phyloP scores from a whole-genome alignment of 2,329 filamentous ascomycete genomes.

The Zymoseptoria crescenta region DNA sequence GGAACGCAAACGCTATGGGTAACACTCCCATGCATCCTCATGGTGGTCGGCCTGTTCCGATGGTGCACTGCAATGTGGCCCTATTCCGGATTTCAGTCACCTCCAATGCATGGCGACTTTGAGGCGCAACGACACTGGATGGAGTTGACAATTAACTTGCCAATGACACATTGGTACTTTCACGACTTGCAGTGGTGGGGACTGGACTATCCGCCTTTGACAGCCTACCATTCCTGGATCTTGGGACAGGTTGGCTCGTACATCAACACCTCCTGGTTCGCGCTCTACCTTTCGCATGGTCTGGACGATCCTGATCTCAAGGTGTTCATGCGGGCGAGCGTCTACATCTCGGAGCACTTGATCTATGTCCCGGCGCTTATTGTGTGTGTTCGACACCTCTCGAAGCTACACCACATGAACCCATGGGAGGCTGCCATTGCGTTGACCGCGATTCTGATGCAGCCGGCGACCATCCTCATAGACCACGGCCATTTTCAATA shows the following conservation, averaged over 20 bases:
- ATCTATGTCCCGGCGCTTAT: conserved; percentile 79
- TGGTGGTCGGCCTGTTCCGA: conserved; percentile 83
- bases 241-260: conserved; percentile 73
- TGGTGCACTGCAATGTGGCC: conserved; percentile 92
- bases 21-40: conserved; percentile 75
- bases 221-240: conserved; percentile 97
- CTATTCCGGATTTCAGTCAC: conserved; percentile 78
- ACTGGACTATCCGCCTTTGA: conserved; percentile 92
- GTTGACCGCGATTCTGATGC: conserved; percentile 82
- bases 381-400: conserved; percentile 76
- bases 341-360: conserved; percentile 83
- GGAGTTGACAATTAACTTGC: conserved; percentile 85
- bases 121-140: conserved; percentile 99
- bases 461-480: conserved; percentile 81
- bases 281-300: conserved; percentile 72
- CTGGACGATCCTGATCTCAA: conserved; percentile 73
- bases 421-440: conserved; percentile 75
- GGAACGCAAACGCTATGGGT: conserved; percentile 79
- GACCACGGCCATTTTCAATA: conserved; percentile 98
- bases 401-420: conserved; percentile 66
- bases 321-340: conserved; percentile 91
- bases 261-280: conserved; percentile 82
- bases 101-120: conserved; percentile 93
- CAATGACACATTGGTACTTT: conserved; percentile 94
- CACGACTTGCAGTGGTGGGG: conserved; percentile 97